Percentiles rank a stretch among this genome's conserved stretches.
Evolutionary conservation across 2,329 filamentous ascomycete species (phyloP).

Genomic region (Aspergillus uvarum): DNA sequence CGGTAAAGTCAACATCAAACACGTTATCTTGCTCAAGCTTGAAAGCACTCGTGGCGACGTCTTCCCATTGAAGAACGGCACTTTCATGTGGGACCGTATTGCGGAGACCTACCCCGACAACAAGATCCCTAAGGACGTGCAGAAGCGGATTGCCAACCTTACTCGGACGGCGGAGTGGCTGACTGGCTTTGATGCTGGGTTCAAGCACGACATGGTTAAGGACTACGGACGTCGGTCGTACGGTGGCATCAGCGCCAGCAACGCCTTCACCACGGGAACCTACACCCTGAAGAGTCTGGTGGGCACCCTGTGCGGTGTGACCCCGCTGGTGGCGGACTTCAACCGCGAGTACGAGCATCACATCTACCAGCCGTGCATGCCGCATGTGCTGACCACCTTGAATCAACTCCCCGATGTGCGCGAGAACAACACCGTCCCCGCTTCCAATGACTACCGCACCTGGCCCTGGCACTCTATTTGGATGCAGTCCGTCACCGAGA

Average conservation of each 20-base stretch:
- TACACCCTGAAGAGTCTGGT: slow-evolving; percentile 49
- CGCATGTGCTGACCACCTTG: slow-evolving; percentile 34
- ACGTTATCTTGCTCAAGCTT: slow-evolving; percentile 47
- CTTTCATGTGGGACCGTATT: slow-evolving; percentile 36
- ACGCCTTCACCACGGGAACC: slow-evolving; percentile 44
- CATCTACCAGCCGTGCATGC: slow-evolving; percentile 48
- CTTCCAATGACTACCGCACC: slow-evolving; percentile 26
- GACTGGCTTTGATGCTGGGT: slow-evolving; percentile 29
- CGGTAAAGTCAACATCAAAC: slow-evolving; percentile 40
- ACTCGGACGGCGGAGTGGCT: slow-evolving; percentile 32
- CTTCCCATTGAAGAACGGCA: slow-evolving; percentile 46
- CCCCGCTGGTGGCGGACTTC: slow-evolving; percentile 45
- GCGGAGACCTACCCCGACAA: slow-evolving; percentile 38
- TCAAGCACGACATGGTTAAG: slow-evolving; percentile 23
- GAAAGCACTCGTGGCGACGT: slow-evolving; percentile 50
- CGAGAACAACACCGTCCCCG: slow-evolving; percentile 10
- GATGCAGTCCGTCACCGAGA: slow-evolving; percentile 36
- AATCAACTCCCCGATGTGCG: slow-evolving; percentile 25
- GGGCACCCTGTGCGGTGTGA: slow-evolving; percentile 46
- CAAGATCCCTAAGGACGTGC: slow-evolving; percentile 34
- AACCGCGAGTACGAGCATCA: slow-evolving; percentile 45
- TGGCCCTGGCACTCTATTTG: slow-evolving; percentile 37
- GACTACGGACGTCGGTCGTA: slow-evolving; percentile 25
- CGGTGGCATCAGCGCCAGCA: slow-evolving; percentile 46
- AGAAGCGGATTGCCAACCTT: slow-evolving; percentile 26